These are phyloP conservation scores for Leucoagaricus sp. DNA, from an alignment of 1,284 basidiomycete genomes.

Conservation along the genomic window DNA sequence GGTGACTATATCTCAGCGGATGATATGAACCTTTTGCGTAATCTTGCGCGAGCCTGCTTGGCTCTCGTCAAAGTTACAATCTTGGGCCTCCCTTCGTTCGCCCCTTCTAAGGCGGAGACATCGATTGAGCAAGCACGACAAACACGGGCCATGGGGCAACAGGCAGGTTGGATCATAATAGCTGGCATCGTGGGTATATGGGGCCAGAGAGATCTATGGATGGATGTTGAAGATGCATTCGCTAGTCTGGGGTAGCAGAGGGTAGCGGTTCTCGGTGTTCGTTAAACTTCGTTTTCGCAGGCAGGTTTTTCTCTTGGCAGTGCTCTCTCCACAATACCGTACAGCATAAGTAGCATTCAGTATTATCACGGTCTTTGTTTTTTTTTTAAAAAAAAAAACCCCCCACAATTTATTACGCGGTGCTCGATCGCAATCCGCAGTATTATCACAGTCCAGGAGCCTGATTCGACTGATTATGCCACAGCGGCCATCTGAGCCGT, in stretches of 20 bases:
- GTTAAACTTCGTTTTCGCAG: too few species aligned
- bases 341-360: neutral
- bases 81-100: conserved; percentile 22
- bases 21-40: conserved; percentile 78
- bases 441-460: too few species aligned
- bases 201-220: conserved; percentile 87
- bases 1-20: conserved; percentile 76
- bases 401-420: too few species aligned
- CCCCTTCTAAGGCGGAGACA: conserved; percentile 8
- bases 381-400: too few species aligned
- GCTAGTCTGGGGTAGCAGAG: neutral
- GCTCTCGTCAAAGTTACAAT: conserved; percentile 50
- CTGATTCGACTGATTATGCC: neutral
- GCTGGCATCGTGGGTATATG: conserved; percentile 74
- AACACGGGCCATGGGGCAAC: conserved; percentile 42
- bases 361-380: too few species aligned
- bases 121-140: neutral
- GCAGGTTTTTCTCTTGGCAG: too few species aligned
- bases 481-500: neutral
- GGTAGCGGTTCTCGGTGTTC: too few species aligned
- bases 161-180: conserved; percentile 85
- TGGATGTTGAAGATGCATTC: conserved; percentile 64
- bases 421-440: too few species aligned
- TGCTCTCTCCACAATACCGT: neutral
- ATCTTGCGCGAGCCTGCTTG: conserved; percentile 75